These are phyloP conservation scores for Eucalyptus cloeziana DNA, from an alignment of 345 rosid species.

Conservation along the genomic window DNA sequence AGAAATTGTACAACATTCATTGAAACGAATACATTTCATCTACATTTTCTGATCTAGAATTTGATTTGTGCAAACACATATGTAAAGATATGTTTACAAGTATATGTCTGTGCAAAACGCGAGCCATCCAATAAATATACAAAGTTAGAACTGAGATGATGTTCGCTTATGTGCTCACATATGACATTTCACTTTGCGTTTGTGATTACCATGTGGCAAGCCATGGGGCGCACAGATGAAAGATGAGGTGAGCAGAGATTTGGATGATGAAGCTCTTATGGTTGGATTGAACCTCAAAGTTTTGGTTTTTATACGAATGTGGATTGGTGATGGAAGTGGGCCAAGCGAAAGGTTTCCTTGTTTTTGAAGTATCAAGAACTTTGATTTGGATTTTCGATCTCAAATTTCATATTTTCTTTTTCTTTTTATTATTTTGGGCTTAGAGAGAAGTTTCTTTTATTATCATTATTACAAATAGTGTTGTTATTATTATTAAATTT, in stretches of 20 bases:
- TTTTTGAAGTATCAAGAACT: neutral
- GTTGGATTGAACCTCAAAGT: neutral
- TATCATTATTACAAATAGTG: neutral
- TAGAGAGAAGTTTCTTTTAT: neutral
- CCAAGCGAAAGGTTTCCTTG: neutral
- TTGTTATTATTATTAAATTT: neutral
- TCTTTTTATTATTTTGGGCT: neutral
- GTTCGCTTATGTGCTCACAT: neutral
- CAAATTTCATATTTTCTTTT: neutral
- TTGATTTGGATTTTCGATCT: neutral
- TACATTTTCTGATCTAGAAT: too few relatives aligned
- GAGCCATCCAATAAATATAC: neutral
- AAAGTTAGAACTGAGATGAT: neutral
- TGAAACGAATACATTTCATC: neutral
- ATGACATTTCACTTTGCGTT: neutral
- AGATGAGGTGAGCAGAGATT: neutral
- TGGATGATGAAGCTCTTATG: neutral
- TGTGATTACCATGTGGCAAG: neutral
- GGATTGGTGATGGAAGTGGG: neutral
- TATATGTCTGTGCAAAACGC: neutral
- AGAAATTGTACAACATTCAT: neutral
- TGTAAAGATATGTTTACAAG: neutral
- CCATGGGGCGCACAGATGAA: neutral
- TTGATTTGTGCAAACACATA: neutral
- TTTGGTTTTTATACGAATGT: neutral